Percentiles rank a stretch among this genome's conserved stretches.
These are phyloP conservation scores for Kwoniella botswanensis DNA, from an alignment of 768 basidiomycete species.

Conservation along the genomic window DNA sequence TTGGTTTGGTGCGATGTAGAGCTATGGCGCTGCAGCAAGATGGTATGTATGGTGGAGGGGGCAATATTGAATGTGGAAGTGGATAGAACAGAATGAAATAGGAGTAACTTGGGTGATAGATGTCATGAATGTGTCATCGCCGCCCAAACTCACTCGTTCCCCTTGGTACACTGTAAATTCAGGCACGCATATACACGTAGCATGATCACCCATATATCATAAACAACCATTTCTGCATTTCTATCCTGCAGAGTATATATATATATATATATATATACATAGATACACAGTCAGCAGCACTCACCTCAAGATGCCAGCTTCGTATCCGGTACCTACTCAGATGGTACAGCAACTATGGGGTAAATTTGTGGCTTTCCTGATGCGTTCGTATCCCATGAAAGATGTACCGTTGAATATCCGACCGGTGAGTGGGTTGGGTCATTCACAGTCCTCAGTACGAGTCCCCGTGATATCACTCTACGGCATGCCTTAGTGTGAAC, in stretches of 20 bases:
- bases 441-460: not conserved
- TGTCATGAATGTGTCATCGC: not conserved
- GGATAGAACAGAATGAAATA: no score
- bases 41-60: no score
- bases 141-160: not conserved
- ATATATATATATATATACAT: not conserved
- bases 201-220: no score
- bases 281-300: not conserved
- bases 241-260: not conserved
- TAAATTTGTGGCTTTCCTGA: conserved; percentile 23
- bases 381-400: conserved; percentile 45
- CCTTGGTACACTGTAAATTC: not conserved
- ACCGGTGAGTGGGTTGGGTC: conserved; percentile 39
- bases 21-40: no score
- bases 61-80: no score
- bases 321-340: conserved; percentile 45
- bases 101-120: not conserved
- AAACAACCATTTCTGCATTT: not conserved
- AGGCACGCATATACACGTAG: not conserved
- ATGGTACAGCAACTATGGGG: conserved; percentile 39
- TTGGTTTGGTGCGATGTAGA: no score
- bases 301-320: conserved; percentile 25
- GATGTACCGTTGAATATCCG: conserved; percentile 50
- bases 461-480: not conserved
- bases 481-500: not conserved